A percentile compares a stretch with the other conserved stretches of the same genome.
phyloP scores from a whole-genome alignment of 164 flowering plant species.

The Aristolochia fimbriata region DNA sequence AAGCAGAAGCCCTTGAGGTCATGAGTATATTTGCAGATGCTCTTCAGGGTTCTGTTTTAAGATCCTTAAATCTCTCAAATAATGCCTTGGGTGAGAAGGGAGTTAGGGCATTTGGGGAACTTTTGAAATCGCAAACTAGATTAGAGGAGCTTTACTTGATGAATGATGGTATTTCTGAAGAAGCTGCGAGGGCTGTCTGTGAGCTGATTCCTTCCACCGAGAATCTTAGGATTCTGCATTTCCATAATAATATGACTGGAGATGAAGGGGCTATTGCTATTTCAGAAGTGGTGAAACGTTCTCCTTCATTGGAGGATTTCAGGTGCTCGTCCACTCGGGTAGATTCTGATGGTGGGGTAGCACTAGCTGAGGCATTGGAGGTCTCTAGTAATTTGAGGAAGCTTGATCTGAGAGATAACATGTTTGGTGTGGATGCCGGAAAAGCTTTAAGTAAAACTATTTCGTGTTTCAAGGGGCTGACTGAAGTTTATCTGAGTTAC shows the following conservation, averaged over 20 bases:
- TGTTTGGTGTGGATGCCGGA: slow-evolving; percentile 77
- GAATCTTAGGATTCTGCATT: slow-evolving; percentile 66
- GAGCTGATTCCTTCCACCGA: slow-evolving; percentile 79
- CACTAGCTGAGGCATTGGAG: slow-evolving; percentile 56
- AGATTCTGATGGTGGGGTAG: slow-evolving; percentile 70
- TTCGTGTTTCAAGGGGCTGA: slow-evolving; percentile 24
- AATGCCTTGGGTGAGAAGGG: slow-evolving; percentile 98
- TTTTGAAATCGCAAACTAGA: slow-evolving; percentile 57
- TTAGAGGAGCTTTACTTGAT: slow-evolving; percentile 86
- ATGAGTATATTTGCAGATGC: slow-evolving; percentile 67
- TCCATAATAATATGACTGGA: slow-evolving; percentile 93
- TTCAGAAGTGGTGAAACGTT: slow-evolving; percentile 56
- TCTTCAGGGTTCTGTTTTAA: slow-evolving; percentile 59
- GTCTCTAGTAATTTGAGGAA: slow-evolving; percentile 46
- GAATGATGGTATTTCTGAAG: slow-evolving; percentile 93
- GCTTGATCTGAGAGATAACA: slow-evolving; percentile 78
- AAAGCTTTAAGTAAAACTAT: slow-evolving; percentile 51
- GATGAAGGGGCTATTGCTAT: slow-evolving; percentile 86
- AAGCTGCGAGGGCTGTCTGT: slow-evolving; percentile 80
- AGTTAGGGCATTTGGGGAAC: slow-evolving; percentile 73
- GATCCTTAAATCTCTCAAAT: slow-evolving; percentile 61
- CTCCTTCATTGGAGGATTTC: slow-evolving; percentile 71
- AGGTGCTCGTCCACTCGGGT: slow-evolving; percentile 93
- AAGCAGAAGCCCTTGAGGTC: slow-evolving; percentile 80
- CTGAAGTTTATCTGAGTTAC: slow-evolving; percentile 63